Evolutionary conservation across 305 asterid genomes (phyloP).

Genomic region (Rubia balearica): DNA sequence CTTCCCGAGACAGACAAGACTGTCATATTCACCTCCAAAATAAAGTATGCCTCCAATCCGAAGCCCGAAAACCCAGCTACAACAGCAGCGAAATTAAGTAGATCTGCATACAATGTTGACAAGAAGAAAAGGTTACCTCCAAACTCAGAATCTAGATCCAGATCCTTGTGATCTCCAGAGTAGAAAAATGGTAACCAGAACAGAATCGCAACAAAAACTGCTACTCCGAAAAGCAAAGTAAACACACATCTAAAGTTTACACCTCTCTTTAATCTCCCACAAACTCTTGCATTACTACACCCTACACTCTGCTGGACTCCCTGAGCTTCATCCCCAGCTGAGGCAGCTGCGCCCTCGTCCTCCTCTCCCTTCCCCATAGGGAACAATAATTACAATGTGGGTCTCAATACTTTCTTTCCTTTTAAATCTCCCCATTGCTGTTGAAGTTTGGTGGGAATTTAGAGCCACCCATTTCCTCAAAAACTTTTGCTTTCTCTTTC

Average conservation of each 20-base stretch:
- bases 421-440: slow-evolving; percentile 39
- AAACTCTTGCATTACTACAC: slow-evolving; percentile 35
- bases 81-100: neutral
- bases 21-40: neutral
- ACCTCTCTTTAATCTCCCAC: slow-evolving; percentile 34
- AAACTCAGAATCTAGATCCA: slow-evolving; percentile 77
- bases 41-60: neutral
- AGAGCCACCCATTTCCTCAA: slow-evolving; percentile 25
- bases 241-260: slow-evolving; percentile 59
- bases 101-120: slow-evolving; percentile 19
- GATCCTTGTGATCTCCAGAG: slow-evolving; percentile 47
- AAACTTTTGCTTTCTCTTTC: slow-evolving; percentile 18
- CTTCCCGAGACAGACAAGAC: neutral
- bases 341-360: slow-evolving; percentile 39
- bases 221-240: slow-evolving; percentile 56
- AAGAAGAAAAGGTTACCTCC: slow-evolving; percentile 23
- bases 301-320: slow-evolving; percentile 33
- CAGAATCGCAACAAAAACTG: slow-evolving; percentile 59
- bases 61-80: slow-evolving; percentile 4
- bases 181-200: slow-evolving; percentile 74
- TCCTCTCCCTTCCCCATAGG: slow-evolving; percentile 82
- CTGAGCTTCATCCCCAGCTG: slow-evolving; percentile 40
- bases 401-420: slow-evolving; percentile 23
- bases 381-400: slow-evolving; percentile 47
- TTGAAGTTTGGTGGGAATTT: slow-evolving; percentile 34